A percentile compares a stretch with the other conserved stretches of the same genome.
phyloP scores from a whole-genome alignment of 805 yeast species.

The Myxozyma sirexii region DNA sequence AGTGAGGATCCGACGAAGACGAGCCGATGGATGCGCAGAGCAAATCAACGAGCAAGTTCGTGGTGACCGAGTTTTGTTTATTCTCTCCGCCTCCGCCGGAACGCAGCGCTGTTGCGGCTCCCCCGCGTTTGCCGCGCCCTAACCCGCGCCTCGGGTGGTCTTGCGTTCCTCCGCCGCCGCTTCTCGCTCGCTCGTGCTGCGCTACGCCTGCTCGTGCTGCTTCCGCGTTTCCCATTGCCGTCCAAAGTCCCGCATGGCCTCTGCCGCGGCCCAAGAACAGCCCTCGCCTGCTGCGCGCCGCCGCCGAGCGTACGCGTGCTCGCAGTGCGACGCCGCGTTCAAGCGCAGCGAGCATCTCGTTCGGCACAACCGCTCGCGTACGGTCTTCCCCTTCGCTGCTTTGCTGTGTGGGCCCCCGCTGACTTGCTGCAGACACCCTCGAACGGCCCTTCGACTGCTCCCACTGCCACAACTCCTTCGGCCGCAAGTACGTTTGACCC shows the following conservation, averaged over 20 bases:
- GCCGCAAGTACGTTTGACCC: conserved; percentile 24
- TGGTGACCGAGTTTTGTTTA: too few relatives aligned
- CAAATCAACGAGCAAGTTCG: too few relatives aligned
- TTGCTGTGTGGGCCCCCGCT: background rate
- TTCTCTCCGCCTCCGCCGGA: too few relatives aligned
- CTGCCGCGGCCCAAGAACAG: background rate
- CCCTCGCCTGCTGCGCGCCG: background rate
- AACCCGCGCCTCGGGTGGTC: background rate
- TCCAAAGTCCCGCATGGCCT: background rate
- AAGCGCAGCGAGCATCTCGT: conserved; percentile 48
- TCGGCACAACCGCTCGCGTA: conserved; percentile 67
- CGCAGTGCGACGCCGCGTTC: conserved; percentile 16
- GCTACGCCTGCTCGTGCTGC: too few relatives aligned
- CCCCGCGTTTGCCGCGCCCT: conserved; percentile 11
- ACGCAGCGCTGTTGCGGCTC: too few relatives aligned
- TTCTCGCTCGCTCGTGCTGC: too few relatives aligned
- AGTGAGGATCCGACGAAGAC: background rate
- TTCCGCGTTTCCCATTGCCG: background rate
- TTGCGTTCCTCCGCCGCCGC: too few relatives aligned
- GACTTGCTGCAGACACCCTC: conserved; percentile 50
- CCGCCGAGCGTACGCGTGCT: conserved; percentile 1
- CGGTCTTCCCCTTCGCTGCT: background rate
- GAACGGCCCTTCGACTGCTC: conserved; percentile 65
- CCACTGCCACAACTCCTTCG: conserved; percentile 26
- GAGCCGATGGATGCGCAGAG: too few relatives aligned